Conservation (phyloP, 805 yeast species). For the Zygosaccharomyces lentus region DNA sequence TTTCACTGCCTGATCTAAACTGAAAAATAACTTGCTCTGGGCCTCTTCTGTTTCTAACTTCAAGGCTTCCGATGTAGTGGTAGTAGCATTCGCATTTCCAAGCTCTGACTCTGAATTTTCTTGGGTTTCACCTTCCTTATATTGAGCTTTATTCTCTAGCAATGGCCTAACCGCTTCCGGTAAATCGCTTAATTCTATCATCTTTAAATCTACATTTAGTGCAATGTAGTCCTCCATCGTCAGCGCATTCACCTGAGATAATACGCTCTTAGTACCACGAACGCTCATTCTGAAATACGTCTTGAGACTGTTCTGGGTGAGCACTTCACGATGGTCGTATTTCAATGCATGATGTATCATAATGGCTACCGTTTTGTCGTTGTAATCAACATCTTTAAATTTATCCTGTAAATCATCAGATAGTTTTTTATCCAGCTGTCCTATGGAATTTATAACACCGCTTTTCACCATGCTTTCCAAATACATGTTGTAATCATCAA, state of each 20-base stretch:
- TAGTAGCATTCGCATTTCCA: background rate
- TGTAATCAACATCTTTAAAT: slow-evolving; percentile 38
- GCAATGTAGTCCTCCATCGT: slow-evolving; percentile 33
- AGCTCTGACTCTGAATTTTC: background rate
- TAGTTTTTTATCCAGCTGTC: slow-evolving; percentile 39
- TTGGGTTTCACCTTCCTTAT: background rate
- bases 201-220: slow-evolving; percentile 35
- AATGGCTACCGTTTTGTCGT: slow-evolving; percentile 59
- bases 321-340: slow-evolving; percentile 7
- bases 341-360: slow-evolving; percentile 45
- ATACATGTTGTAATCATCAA: slow-evolving; percentile 67
- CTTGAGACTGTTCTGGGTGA: slow-evolving; percentile 9
- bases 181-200: slow-evolving; percentile 30
- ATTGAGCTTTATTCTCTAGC: slow-evolving; percentile 11
- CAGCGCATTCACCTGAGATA: slow-evolving; percentile 27
- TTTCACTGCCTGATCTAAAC: slow-evolving; percentile 31
- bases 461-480: slow-evolving; percentile 30
- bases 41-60: background rate
- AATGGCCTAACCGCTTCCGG: slow-evolving; percentile 25
- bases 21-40: slow-evolving; percentile 5
- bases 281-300: slow-evolving; percentile 24
- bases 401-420: slow-evolving; percentile 39
- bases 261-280: slow-evolving; percentile 19
- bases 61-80: background rate
- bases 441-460: slow-evolving; percentile 32